Base-by-base conservation (phyloP, 768 basidiomycete genomes). In the Terana coerulea region DNA sequence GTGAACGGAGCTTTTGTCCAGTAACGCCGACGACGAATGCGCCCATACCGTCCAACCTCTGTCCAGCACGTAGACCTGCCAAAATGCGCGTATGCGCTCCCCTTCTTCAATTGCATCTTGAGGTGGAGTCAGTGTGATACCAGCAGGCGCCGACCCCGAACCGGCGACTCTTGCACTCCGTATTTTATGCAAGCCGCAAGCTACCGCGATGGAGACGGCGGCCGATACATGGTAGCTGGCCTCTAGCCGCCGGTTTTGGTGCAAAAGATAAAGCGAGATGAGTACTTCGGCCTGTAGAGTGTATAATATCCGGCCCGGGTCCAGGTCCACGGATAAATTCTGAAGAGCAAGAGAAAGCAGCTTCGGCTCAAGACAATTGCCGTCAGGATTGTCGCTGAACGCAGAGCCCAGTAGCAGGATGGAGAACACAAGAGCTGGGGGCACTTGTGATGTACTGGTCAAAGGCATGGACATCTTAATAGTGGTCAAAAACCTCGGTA, bases 51-150 rank as follows among this genome's bases (percentile, higher is more conserved):
- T 76, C 70, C 56, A 81, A 73, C 59, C 74, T 73, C 49, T 79
- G 64, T 85, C 83, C 48, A 84, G 70, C 44, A 71, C 67, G 54
- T 80, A 76, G 4, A 79, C 79, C 0, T 77, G 67, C 84, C 84
- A 86, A 62, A 86, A 86, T 0, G 75, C 80, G 49, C 80, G 80
- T 50, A 86, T 82, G 28, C 81, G 73, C 58, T 86, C 83, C n/a
- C 78, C 83, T 60, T 84, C 81, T 52, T 84, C 83, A 15, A 79
- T 61, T 21, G 65, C 56, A 59, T 78, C 75, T 14, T 43, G 60
- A 31, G 72, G 56, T 60, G 75, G 31, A 17, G 21, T 17, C 33
- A 28, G 47, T 28, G 21, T 15, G 21, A 25, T 3, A n/a, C n/a
- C 22, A 15, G 43, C n/a, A 11, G n/a, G 14, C 21, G 14, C 3